phyloP scores from a whole-genome alignment of 179 eudicot species.

The Beta lomatogona region DNA sequence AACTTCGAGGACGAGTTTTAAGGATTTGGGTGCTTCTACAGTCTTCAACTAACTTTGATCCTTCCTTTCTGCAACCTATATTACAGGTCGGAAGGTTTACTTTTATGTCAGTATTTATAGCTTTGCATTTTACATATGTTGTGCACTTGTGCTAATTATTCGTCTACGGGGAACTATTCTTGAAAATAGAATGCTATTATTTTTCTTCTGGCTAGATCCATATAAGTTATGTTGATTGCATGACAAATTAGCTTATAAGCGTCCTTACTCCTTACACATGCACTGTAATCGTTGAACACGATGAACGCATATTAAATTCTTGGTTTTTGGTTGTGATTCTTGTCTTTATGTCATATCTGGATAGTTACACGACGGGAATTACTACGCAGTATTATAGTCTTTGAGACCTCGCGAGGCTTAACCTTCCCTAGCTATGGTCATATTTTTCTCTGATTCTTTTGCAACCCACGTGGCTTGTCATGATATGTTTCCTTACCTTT shows the following conservation, averaged over 20 bases:
- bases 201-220: neutral
- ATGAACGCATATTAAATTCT: neutral
- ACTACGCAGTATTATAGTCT: neutral
- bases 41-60: conserved; percentile 81
- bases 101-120: neutral
- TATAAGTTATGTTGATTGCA: neutral
- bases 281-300: neutral
- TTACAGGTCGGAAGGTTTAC: conserved; percentile 59
- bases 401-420: neutral
- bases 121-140: neutral
- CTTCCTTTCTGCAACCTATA: conserved; percentile 81
- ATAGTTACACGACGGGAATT: neutral
- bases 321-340: neutral
- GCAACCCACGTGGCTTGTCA: neutral
- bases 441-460: neutral
- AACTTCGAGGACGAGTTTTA: conserved; percentile 81
- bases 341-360: neutral
- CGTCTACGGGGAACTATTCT: neutral
- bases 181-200: neutral
- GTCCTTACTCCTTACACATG: neutral
- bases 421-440: neutral
- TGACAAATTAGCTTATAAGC: neutral
- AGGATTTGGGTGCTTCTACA: conserved; percentile 88
- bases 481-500: neutral
- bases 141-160: neutral